Evolutionary conservation across 2,329 filamentous ascomycete species (phyloP).

Genomic region (Gaeumannomyces sp.): DNA sequence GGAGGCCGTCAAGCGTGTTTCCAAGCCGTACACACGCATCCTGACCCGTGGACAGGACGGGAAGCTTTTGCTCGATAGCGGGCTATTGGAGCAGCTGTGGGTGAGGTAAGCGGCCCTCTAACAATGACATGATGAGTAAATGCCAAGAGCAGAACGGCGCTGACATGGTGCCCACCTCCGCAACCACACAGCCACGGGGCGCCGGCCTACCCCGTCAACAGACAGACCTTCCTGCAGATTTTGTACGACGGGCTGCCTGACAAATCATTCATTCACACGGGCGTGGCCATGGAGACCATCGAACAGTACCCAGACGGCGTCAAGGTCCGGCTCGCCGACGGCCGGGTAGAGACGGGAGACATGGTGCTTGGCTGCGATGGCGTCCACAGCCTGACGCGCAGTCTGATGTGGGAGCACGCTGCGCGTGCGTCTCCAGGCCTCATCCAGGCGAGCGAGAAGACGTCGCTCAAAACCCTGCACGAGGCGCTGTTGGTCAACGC

Average conservation of each 20-base stretch:
- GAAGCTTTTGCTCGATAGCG: constrained; percentile 22
- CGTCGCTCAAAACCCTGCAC: no score
- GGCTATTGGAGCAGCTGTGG: constrained; percentile 26
- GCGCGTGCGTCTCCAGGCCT: no score
- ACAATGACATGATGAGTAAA: no score
- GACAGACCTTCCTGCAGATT: no score
- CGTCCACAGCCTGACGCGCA: constrained; percentile 27
- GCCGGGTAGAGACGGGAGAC: constrained; percentile 23
- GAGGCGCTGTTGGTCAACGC: no score
- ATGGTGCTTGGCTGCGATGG: constrained; percentile 35
- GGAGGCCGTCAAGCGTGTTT: constrained; percentile 13
- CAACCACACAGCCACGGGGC: no score
- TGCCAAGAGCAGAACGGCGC: no score
- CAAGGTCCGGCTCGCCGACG: constrained; percentile 25
- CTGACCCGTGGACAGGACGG: constrained; percentile 24
- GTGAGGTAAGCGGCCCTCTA: no score
- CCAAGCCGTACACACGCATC: constrained; percentile 5
- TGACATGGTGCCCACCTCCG: no score
- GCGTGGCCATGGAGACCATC: constrained; percentile 21
- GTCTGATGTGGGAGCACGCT: no score
- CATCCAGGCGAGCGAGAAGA: no score
- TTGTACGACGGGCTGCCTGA: constrained; percentile 13
- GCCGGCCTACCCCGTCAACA: no score
- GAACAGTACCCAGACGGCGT: constrained; percentile 20
- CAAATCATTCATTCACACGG: constrained; percentile 23